Evolutionary conservation across 73 alveolate species (phyloP), one percentile per base, ranked within the genome.

Genomic region (Stentor roeselii): DNA sequence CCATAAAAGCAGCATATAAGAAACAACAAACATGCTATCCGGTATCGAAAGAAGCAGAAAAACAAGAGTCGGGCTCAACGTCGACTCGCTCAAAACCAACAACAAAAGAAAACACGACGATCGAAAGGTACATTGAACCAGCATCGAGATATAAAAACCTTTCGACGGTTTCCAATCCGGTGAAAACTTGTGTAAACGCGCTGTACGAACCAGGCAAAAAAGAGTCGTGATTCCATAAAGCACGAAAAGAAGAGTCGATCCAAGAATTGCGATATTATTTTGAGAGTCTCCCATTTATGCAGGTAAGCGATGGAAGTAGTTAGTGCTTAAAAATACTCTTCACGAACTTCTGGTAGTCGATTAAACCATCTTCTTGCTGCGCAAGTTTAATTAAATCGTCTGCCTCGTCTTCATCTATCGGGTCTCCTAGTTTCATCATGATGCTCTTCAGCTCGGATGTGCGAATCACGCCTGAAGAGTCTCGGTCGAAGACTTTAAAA

Each of bases 401-500:
- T 39, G 94, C 97, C 90, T 95, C 98, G 42, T 89, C 97, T 76
- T 95, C 98, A 42, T 93, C 88, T 11, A 95, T 86, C 85, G 88
- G 75, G 58, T 92, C 98, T 42, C 99, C 97, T 50, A 92, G 84
- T 67, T 91, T 94, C 42, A 93, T 87, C 96, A 94, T 87, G 67
- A 92, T 98, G 76, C 92, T 96, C 76, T 96, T 84, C 78, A 94
- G 75, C 80, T 94, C 98, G 59, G 95, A 87, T 31, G 96, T 93
- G 41, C 95, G 88, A 37, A 97, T 95, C 88, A 83, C 88, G 35
- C 98, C 99, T 78, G 95, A 92, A 78, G 96, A 95, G 84, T 94
- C 98, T 86, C 97, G 90, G 83, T 97, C 99, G 91, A 96, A 97
- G 92, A 96, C 99, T 95, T 97, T 96, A 94, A 96, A 97, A 84